Percentiles rank a stretch among this genome's conserved stretches.
Conservation (phyloP, 169 alveolate species). For the Eimeria sp. region DNA sequence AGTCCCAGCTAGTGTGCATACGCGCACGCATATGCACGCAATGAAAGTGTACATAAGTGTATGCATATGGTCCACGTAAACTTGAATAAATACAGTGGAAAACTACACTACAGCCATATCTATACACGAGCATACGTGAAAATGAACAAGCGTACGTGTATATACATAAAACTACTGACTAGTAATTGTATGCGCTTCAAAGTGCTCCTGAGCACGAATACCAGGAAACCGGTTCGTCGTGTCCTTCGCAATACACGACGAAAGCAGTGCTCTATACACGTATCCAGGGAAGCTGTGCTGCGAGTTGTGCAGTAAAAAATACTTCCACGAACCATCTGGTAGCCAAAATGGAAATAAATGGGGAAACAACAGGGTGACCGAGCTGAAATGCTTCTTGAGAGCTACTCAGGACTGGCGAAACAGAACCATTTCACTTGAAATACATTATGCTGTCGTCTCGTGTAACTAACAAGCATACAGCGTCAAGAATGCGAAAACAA, state of each 20-base stretch:
- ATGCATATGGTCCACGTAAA: no score
- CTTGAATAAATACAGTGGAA: not conserved
- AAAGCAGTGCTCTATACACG: not conserved
- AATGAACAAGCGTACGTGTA: not conserved
- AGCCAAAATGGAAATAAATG: conserved; percentile 14
- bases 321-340: not conserved
- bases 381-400: not conserved
- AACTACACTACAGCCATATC: not conserved
- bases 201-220: not conserved
- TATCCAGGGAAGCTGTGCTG: not conserved
- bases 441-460: not conserved
- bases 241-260: not conserved
- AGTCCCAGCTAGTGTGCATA: not conserved
- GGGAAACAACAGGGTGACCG: not conserved
- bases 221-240: not conserved
- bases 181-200: not conserved
- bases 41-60: not conserved
- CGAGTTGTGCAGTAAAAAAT: not conserved
- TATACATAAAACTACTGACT: not conserved
- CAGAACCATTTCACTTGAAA: not conserved
- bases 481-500: not conserved
- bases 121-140: not conserved
- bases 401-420: not conserved
- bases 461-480: not conserved
- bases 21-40: not conserved